phyloP scores from a whole-genome alignment of 345 rosid species.

The Melaleuca quinquenervia region DNA sequence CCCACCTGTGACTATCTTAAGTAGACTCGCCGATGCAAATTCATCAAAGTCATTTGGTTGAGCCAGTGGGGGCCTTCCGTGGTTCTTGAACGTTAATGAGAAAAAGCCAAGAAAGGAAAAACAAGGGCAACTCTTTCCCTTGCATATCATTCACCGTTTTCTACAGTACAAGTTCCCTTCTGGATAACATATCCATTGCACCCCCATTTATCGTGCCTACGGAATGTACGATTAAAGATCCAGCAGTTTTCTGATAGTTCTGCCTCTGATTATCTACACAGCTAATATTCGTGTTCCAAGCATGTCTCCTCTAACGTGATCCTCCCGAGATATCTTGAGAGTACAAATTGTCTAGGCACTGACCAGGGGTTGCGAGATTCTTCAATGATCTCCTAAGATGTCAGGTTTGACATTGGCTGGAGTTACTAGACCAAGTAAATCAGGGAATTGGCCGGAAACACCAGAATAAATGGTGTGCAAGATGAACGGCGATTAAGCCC shows the following conservation, averaged over 20 bases:
- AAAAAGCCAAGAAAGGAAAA: too few relatives aligned
- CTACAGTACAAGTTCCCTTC: too few relatives aligned
- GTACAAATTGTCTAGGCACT: too few relatives aligned
- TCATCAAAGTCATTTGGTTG: neutral
- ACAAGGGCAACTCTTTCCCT: neutral
- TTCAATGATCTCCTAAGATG: neutral
- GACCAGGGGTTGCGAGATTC: neutral
- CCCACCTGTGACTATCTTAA: too few relatives aligned
- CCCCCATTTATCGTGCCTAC: neutral
- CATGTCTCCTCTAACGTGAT: too few relatives aligned
- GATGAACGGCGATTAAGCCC: neutral
- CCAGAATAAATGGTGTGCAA: neutral
- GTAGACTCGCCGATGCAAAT: too few relatives aligned
- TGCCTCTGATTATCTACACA: too few relatives aligned
- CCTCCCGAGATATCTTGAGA: too few relatives aligned
- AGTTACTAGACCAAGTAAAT: constrained; percentile 1
- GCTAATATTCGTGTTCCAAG: too few relatives aligned
- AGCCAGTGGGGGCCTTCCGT: neutral
- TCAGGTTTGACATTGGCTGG: neutral
- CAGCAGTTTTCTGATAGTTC: too few relatives aligned
- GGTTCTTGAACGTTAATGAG: neutral
- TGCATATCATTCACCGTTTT: too few relatives aligned
- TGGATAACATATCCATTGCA: too few relatives aligned
- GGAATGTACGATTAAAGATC: rapidly evolving
- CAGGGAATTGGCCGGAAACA: neutral